A percentile compares a stretch with the other conserved stretches of the same genome.
Evolutionary conservation across 768 basidiomycete species (phyloP).

Genomic region (Suillus placidus): DNA sequence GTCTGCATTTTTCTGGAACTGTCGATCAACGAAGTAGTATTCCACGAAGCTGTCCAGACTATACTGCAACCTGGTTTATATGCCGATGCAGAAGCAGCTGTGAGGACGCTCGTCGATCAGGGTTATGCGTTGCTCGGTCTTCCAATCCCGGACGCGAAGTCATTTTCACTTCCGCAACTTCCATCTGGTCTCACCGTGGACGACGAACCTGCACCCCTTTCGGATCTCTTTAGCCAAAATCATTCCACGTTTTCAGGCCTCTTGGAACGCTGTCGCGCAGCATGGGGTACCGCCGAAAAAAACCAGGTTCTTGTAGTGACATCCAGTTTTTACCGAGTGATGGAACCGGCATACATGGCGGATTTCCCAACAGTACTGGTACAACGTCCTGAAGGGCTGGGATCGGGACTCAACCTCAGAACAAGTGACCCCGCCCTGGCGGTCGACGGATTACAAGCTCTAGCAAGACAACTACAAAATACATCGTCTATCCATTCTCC

Average conservation of each 20-base stretch:
- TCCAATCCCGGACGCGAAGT: slow-evolving; percentile 2
- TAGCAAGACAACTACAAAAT: background rate
- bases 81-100: background rate
- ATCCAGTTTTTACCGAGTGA: background rate
- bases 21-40: background rate
- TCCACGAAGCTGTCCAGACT: background rate
- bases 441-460: slow-evolving; percentile 1
- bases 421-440: slow-evolving; percentile 2
- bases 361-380: slow-evolving; percentile 2
- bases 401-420: slow-evolving; percentile 4
- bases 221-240: background rate
- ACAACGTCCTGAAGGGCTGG: background rate
- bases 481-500: background rate
- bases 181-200: background rate
- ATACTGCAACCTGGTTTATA: slow-evolving; percentile 2
- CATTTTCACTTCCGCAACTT: slow-evolving; percentile 5
- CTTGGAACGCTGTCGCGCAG: background rate
- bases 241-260: background rate
- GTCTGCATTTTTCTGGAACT: slow-evolving; percentile 1
- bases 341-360: slow-evolving; percentile 4
- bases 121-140: slow-evolving; percentile 2
- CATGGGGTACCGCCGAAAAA: background rate
- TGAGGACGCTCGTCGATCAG: background rate
- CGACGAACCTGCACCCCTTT: background rate
- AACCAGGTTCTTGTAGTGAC: slow-evolving; percentile 7